Evolutionary conservation across 306 rosid genomes (phyloP).

Genomic region (Sechiopsis laciniata): DNA sequence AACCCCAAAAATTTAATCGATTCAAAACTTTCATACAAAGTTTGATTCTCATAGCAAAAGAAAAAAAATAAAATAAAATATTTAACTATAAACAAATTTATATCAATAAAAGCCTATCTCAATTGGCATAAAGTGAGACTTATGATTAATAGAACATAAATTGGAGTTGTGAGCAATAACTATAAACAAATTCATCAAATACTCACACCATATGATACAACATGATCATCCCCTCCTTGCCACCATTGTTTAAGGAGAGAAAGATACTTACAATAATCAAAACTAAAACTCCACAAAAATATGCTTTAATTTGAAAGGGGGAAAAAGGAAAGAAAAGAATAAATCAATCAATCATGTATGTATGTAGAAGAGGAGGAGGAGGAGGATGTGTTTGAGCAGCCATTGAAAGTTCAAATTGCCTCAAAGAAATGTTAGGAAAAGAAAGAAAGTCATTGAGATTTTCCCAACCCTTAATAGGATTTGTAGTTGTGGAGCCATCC

Average conservation of each 20-base stretch:
- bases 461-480: constrained; percentile 50
- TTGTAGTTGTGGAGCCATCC: constrained; percentile 75
- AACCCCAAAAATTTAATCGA: no score
- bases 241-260: not conserved
- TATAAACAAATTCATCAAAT: not conserved
- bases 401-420: constrained; percentile 79
- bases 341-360: not conserved
- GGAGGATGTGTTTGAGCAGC: constrained; percentile 45
- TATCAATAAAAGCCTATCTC: no score
- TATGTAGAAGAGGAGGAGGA: constrained; percentile 21
- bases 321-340: not conserved
- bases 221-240: not conserved
- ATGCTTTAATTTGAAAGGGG: not conserved
- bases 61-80: not conserved
- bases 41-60: not conserved
- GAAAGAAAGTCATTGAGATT: constrained; percentile 36
- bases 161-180: not conserved
- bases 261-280: not conserved
- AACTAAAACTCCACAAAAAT: not conserved
- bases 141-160: no score
- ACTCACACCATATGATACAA: not conserved
- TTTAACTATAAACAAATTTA: not conserved
- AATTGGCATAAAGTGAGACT: no score
- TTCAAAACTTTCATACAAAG: not conserved
- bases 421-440: constrained; percentile 69